Percentiles rank a stretch among this genome's conserved stretches.
phyloP scores from a whole-genome alignment of 2,329 filamentous ascomycete species.

The Fusarium sulawesiense region DNA sequence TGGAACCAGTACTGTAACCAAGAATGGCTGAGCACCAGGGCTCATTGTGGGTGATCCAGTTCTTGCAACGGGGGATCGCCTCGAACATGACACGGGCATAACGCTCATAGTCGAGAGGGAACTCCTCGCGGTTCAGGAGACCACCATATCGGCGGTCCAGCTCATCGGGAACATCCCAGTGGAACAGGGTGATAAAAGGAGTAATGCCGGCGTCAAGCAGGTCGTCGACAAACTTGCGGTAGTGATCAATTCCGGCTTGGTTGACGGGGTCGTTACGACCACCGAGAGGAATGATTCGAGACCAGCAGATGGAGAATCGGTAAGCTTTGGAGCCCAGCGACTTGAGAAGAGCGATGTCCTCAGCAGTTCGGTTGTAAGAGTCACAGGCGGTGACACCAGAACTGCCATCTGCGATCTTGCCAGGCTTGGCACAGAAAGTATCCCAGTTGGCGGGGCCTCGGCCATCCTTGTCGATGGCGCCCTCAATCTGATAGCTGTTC shows the following conservation, averaged over 20 bases:
- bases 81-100: slow-evolving; percentile 83
- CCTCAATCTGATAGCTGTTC: slow-evolving; percentile 89
- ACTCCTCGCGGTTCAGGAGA: slow-evolving; percentile 82
- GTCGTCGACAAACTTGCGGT: slow-evolving; percentile 82
- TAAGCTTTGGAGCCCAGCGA: slow-evolving; percentile 78
- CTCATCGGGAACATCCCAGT: slow-evolving; percentile 87
- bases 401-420: slow-evolving; percentile 83
- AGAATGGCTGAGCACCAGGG: slow-evolving; percentile 87
- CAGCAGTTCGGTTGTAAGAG: slow-evolving; percentile 81
- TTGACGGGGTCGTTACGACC: slow-evolving; percentile 86
- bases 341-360: slow-evolving; percentile 84
- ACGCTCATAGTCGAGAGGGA: slow-evolving; percentile 81
- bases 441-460: slow-evolving; percentile 90
- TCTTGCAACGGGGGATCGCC: slow-evolving; percentile 79
- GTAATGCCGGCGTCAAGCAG: slow-evolving; percentile 80
- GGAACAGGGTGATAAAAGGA: slow-evolving; percentile 85
- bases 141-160: slow-evolving; percentile 86
- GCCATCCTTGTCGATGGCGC: slow-evolving; percentile 77
- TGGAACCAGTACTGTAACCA: slow-evolving; percentile 80
- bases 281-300: slow-evolving; percentile 86
- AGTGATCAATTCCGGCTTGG: slow-evolving; percentile 80
- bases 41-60: slow-evolving; percentile 94
- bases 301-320: slow-evolving; percentile 88
- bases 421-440: slow-evolving; percentile 82
- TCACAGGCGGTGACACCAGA: slow-evolving; percentile 85